These are phyloP conservation scores for Phytophthora sansomeana DNA, from an alignment of 352 stramenopile genomes.

Conservation along the genomic window DNA sequence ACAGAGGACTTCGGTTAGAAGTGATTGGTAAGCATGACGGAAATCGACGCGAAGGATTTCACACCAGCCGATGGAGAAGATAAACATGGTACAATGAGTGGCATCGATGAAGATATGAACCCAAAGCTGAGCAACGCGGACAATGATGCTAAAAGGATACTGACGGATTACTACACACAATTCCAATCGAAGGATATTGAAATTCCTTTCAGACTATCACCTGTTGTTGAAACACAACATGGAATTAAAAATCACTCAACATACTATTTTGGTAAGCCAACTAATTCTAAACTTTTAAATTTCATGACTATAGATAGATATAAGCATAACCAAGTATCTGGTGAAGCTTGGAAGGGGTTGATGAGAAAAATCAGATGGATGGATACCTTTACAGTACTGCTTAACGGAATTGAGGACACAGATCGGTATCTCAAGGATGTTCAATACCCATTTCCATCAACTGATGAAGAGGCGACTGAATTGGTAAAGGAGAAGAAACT, in stretches of 20 bases:
- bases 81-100: slow-evolving; percentile 7
- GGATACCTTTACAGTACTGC: slow-evolving; percentile 9
- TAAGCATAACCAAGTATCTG: slow-evolving; percentile 11
- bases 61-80: slow-evolving; percentile 1
- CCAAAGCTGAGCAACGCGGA: slow-evolving; percentile 9
- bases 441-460: slow-evolving; percentile 11
- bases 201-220: slow-evolving; percentile 5
- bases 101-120: slow-evolving; percentile 22
- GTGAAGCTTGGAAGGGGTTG: slow-evolving; percentile 10
- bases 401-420: slow-evolving; percentile 16
- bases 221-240: neutral
- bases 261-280: slow-evolving; percentile 13
- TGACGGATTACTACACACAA: slow-evolving; percentile 2
- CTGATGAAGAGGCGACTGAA: slow-evolving; percentile 17
- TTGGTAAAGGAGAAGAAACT: slow-evolving; percentile 11
- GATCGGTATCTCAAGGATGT: slow-evolving; percentile 14
- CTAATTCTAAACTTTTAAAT: neutral
- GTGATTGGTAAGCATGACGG: neutral
- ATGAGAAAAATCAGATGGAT: slow-evolving; percentile 17
- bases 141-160: slow-evolving; percentile 13
- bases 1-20: slow-evolving; percentile 2
- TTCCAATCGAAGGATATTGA: neutral
- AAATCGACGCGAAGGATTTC: slow-evolving; percentile 9
- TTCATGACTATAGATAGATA: slow-evolving; percentile 8
- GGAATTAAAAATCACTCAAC: neutral